Evolutionary conservation across 371 early-diverging fungal genomes (phyloP), one percentile per base, ranked within the genome.

Genomic region (Blastocladiella emersonii): DNA sequence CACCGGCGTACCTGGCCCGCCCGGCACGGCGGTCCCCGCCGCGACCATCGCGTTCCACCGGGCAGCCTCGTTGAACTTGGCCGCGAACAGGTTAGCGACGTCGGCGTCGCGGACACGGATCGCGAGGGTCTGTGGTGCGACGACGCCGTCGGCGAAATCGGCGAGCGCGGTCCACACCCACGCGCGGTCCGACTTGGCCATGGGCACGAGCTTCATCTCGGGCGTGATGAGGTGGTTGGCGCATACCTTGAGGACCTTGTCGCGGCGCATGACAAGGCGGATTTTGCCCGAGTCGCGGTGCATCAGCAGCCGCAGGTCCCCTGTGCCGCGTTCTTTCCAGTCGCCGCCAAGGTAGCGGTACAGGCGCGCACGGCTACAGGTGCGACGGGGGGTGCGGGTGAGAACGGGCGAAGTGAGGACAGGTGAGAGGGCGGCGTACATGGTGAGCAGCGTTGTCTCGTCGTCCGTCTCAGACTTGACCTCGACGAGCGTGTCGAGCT

Each of bases 301-400:
- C 74, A 91, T 78, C 70, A 97, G 75, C 57, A 97, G 83, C 76
- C 90, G 90, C 62, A 92, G 91, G 72, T 96, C 96, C 65, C 98
- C 98, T 36, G 94, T 95, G 39, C 98, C 96, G 67, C 98, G 91
- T 79, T 97, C 98, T 82, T 97, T 97, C 98, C 98, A 97, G 75
- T 95, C 96, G 63, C 83, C 87, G 65, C 69, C 71, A 41, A 90
- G 90, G 75, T 88, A 95, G 70, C 96, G 91, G 91, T 92, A 97
- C 61, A 97, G 85, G 84, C 94, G 94, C 68, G 95, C 91, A 60
- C 98, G 91, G 89, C 95, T 95, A 76, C 34, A 25, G 49, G 44
- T 21, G 53, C 23, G n/a, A 10, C 34, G 55, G 49, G 17, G 56
- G 56, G 23, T 56, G 56, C 56, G 30, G 34, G 36, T 39, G 25